Percentiles rank a stretch among this genome's conserved stretches.
phyloP scores from a whole-genome alignment of 1,284 basidiomycete genomes.

The Ganoderma boninense region DNA sequence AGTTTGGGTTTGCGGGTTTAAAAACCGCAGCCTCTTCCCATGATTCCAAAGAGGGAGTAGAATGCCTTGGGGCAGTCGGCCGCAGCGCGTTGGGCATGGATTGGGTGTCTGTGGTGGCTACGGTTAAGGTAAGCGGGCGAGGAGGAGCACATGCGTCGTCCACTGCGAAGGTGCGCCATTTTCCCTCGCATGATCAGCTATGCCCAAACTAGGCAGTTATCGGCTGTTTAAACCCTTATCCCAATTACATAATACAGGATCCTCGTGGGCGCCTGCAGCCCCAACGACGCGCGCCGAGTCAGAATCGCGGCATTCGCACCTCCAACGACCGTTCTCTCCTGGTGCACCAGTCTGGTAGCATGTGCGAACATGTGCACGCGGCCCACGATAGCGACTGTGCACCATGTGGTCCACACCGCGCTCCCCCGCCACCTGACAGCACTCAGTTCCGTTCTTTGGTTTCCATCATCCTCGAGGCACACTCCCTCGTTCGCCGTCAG shows the following conservation, averaged over 20 bases:
- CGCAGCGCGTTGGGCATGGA: neutral
- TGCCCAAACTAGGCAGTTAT: neutral
- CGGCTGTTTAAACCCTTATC: neutral
- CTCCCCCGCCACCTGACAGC: constrained; percentile 9
- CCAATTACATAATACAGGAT: neutral
- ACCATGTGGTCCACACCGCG: constrained; percentile 19
- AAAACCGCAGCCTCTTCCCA: constrained; percentile 10
- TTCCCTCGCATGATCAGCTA: neutral
- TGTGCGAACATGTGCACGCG: constrained; percentile 19
- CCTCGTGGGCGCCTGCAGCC: neutral
- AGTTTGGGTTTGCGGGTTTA: constrained; percentile 20
- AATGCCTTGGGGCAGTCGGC: neutral
- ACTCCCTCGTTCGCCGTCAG: neutral
- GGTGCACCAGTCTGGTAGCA: constrained; percentile 16
- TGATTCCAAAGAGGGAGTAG: neutral
- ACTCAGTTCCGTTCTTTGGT: constrained; percentile 11
- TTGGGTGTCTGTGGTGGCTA: neutral
- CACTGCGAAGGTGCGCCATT: neutral
- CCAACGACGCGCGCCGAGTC: neutral
- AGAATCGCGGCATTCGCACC: constrained; percentile 7
- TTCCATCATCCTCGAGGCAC: constrained; percentile 26
- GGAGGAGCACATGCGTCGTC: neutral
- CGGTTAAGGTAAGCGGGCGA: neutral
- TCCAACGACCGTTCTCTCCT: constrained; percentile 6
- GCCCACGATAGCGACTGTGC: constrained; percentile 18